A percentile compares a stretch with the other conserved stretches of the same genome.
Evolutionary conservation across 2,329 filamentous ascomycete genomes (phyloP).

Genomic region (Epichloe amarillans): DNA sequence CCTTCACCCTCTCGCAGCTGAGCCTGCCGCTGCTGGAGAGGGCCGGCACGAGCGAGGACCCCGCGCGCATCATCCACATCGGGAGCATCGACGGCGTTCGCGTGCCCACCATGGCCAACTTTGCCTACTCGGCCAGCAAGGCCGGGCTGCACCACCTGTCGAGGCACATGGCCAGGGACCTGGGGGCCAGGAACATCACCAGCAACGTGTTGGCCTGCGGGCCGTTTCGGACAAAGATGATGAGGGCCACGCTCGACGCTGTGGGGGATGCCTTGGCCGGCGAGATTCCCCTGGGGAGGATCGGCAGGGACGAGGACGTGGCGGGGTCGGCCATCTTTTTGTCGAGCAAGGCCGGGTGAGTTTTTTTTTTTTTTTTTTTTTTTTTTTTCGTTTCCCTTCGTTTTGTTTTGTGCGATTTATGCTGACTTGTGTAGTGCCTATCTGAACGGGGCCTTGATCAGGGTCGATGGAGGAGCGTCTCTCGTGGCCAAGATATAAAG

Average conservation of each 20-base stretch:
- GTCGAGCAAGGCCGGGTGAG: slow-evolving; percentile 48
- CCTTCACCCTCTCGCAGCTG: slow-evolving; percentile 52
- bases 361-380: slow-evolving; percentile 6
- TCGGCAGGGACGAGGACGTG: slow-evolving; percentile 55
- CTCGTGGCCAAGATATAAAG: slow-evolving; percentile 31
- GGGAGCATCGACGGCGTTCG: slow-evolving; percentile 49
- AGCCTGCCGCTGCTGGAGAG: slow-evolving; percentile 45
- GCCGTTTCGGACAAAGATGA: slow-evolving; percentile 58
- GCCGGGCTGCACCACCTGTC: slow-evolving; percentile 52
- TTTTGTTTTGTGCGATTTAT: slow-evolving; percentile 32
- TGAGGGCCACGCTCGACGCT: slow-evolving; percentile 44
- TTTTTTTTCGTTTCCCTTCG: neutral
- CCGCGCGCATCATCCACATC: slow-evolving; percentile 50
- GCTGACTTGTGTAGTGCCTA: slow-evolving; percentile 26
- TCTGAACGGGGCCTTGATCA: slow-evolving; percentile 51
- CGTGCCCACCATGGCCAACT: slow-evolving; percentile 46
- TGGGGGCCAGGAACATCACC: slow-evolving; percentile 47
- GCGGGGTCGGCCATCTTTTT: slow-evolving; percentile 61
- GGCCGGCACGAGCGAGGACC: slow-evolving; percentile 27
- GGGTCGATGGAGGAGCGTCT: slow-evolving; percentile 44
- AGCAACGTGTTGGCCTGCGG: slow-evolving; percentile 60
- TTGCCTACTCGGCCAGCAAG: slow-evolving; percentile 47
- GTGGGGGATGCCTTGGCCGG: slow-evolving; percentile 39
- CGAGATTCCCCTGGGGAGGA: slow-evolving; percentile 51
- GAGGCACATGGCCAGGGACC: slow-evolving; percentile 43